These are phyloP conservation scores for Volvox reticuliferus DNA, from an alignment of 139 green algal species.

Conservation along the genomic window DNA sequence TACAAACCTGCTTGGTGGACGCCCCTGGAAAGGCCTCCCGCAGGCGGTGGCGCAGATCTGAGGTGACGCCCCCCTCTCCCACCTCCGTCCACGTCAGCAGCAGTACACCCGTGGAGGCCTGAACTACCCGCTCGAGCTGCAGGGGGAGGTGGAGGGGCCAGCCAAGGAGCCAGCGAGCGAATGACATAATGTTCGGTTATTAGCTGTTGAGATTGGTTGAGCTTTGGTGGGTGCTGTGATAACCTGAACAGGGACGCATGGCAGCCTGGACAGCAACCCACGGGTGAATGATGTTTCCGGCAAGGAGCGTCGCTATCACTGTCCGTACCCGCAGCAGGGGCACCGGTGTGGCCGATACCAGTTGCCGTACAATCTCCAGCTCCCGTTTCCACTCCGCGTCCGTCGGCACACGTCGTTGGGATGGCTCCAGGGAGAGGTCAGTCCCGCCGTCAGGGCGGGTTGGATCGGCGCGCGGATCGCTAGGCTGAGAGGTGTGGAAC, in stretches of 20 bases:
- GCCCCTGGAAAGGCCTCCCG: conserved; percentile 45
- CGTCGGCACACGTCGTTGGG: neutral
- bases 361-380: neutral
- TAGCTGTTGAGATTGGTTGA: no score
- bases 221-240: no score
- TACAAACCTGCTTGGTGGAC: conserved; percentile 43
- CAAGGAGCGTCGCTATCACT: no score
- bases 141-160: neutral
- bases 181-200: no score
- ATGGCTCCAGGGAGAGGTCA: neutral
- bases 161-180: no score
- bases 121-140: conserved; percentile 53
- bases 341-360: conserved; percentile 34
- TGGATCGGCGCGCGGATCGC: conserved; percentile 49
- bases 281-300: no score
- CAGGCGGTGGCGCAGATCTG: conserved; percentile 24
- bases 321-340: conserved; percentile 33
- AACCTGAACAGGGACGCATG: no score
- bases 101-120: conserved; percentile 48
- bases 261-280: no score
- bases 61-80: neutral
- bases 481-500: conserved; percentile 59
- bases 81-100: conserved; percentile 57
- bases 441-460: conserved; percentile 34
- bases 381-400: conserved; percentile 10